phyloP scores from a whole-genome alignment of 2,329 filamentous ascomycete genomes.

The Cylindrodendrum hubeiense region DNA sequence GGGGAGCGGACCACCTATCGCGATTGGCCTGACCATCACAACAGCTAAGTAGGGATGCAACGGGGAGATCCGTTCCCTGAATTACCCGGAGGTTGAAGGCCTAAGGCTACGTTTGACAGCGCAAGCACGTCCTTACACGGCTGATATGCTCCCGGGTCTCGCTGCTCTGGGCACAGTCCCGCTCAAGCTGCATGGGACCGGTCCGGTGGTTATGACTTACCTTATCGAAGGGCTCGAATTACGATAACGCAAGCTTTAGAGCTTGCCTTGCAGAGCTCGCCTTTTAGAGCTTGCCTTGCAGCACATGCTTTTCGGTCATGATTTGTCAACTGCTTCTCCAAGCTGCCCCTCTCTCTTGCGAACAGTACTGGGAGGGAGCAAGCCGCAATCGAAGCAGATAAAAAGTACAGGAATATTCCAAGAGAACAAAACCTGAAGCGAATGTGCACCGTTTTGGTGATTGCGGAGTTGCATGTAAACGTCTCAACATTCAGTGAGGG shows the following conservation, averaged over 20 bases:
- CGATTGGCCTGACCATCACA: slow-evolving; percentile 1
- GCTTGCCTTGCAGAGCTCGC: neutral
- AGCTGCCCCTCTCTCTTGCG: neutral
- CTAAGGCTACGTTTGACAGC: neutral
- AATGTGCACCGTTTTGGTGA: neutral
- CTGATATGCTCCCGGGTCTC: neutral
- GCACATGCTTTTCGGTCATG: neutral
- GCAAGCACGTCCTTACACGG: neutral
- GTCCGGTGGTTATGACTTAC: neutral
- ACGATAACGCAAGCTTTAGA: neutral
- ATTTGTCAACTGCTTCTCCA: neutral
- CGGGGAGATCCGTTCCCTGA: slow-evolving; percentile 9
- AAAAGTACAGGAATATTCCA: neutral
- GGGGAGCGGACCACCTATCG: neutral
- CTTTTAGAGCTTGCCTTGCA: no score
- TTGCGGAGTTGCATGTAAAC: neutral
- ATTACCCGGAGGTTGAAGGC: neutral
- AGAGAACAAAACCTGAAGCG: neutral
- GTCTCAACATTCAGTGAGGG: neutral
- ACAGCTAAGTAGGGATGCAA: neutral
- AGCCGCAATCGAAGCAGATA: neutral
- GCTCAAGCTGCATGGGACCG: neutral
- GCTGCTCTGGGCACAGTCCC: neutral
- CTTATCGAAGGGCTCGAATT: neutral
- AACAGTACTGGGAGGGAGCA: neutral